Conservation (phyloP, 305 asterid species). For the Fraxinus sp. region DNA sequence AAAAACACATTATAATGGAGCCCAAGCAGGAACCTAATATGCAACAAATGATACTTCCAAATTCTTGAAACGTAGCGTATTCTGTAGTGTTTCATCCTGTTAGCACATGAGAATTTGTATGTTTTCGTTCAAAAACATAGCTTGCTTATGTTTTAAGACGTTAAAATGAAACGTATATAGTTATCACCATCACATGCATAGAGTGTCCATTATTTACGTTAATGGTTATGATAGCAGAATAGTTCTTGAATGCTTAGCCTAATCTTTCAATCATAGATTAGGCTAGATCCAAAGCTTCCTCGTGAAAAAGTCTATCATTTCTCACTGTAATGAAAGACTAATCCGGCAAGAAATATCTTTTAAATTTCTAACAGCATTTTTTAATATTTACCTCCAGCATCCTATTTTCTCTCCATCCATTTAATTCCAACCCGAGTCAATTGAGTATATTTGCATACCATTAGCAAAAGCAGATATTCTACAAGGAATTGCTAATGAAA, state of each 20-base stretch:
- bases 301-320: neutral
- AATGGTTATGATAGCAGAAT: neutral
- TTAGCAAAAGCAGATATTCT: neutral
- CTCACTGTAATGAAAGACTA: slow-evolving; percentile 7
- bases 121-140: slow-evolving; percentile 14
- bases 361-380: neutral
- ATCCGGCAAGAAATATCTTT: neutral
- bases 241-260: neutral
- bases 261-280: slow-evolving; percentile 9
- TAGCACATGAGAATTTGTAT: neutral
- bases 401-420: slow-evolving; percentile 11
- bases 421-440: slow-evolving; percentile 19
- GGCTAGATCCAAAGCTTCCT: neutral
- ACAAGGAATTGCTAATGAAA: slow-evolving; percentile 6
- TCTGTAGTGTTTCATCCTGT: slow-evolving; percentile 10
- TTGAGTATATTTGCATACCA: slow-evolving; percentile 7
- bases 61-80: slow-evolving; percentile 17
- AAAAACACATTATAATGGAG: neutral
- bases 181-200: slow-evolving; percentile 6
- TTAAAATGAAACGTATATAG: slow-evolving; percentile 3
- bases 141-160: neutral
- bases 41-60: slow-evolving; percentile 18
- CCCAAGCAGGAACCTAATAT: neutral
- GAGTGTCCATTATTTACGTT: neutral
- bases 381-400: slow-evolving; percentile 4